phyloP scores from a whole-genome alignment of 2,329 filamentous ascomycete genomes.

The Dothistroma septosporum region DNA sequence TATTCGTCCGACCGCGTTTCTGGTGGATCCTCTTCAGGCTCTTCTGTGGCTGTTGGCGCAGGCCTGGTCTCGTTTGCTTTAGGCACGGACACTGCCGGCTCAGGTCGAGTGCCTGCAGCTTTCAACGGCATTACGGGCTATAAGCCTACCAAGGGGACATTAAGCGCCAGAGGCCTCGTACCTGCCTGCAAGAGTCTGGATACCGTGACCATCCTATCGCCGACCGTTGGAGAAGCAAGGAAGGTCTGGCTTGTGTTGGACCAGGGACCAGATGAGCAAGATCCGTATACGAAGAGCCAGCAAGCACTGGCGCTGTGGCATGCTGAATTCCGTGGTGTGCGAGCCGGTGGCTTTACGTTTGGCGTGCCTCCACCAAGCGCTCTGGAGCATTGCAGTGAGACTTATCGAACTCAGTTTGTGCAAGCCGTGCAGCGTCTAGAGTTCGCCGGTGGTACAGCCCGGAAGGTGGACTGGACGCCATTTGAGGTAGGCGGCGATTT shows the following conservation, averaged over 20 bases:
- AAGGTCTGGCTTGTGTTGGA: constrained; percentile 49
- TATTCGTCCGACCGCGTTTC: constrained; percentile 50
- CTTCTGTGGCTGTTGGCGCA: constrained; percentile 52
- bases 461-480: constrained; percentile 45
- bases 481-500: constrained; percentile 53
- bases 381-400: constrained; percentile 42
- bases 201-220: constrained; percentile 53
- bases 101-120: constrained; percentile 50
- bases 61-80: constrained; percentile 54
- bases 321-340: constrained; percentile 32
- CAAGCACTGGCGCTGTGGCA: constrained; percentile 34
- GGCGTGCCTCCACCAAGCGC: constrained; percentile 46
- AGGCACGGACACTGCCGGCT: constrained; percentile 55
- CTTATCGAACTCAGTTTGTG: constrained; percentile 43
- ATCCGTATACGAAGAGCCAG: constrained; percentile 50
- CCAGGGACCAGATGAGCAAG: constrained; percentile 44
- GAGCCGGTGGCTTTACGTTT: constrained; percentile 44
- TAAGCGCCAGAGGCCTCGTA: constrained; percentile 49
- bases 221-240: constrained; percentile 48
- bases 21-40: constrained; percentile 56
- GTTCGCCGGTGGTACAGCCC: constrained; percentile 41
- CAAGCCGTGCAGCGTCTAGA: constrained; percentile 40
- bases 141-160: constrained; percentile 50
- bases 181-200: constrained; percentile 57
- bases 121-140: constrained; percentile 53